Evolutionary conservation across 352 stramenopile genomes (phyloP), one percentile per base, ranked within the genome.

Genomic region (Pythium oligandrum): DNA sequence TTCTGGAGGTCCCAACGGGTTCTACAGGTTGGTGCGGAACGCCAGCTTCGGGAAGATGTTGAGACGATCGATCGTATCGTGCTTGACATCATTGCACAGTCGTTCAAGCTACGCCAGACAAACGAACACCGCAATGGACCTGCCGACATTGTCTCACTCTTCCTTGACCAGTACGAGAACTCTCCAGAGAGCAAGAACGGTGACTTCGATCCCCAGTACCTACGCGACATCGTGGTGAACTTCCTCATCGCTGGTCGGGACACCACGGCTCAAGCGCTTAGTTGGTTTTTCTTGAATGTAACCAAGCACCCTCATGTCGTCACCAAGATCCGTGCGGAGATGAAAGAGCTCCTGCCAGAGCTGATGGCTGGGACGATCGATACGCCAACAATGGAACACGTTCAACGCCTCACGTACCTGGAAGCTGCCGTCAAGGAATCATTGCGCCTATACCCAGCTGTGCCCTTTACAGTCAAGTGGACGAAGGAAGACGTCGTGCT

Each of bases 161-260:
- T 80, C 43, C 40, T 86, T 32, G 66, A 76, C n/a, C 50, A 40
- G 8, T 58, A 57, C 0, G 43, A 64, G 9, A 45, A 31, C 3
- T 47, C 61, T 4, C 60, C 61, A 7, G 52, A 33, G 8, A 42
- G 38, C 26, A 26, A 26, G 17, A 26, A 26, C 17, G 17, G 17
- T 26, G 66, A 26, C 17, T 26, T 82, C 30, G 63, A 82, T 30
- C 68, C 71, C 3, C 62, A 42, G 0, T 84, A 74, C 40, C 47
- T 94, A 0, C 78, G 78, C 10, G 75, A 93, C 55, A 80, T 96
- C 35, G 70, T 90, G 26, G 61, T 93, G 5, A 90, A 78, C 53
- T 88, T 93, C 44, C 60, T 96, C 37, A 84, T 93, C 26, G 86
- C 80, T 30, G 82, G 86, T 0, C 67, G 81, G 2, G 82, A 95